These are phyloP conservation scores for Entrophospora sp. DNA, from an alignment of 192 early-diverging fungal genomes.

Conservation along the genomic window DNA sequence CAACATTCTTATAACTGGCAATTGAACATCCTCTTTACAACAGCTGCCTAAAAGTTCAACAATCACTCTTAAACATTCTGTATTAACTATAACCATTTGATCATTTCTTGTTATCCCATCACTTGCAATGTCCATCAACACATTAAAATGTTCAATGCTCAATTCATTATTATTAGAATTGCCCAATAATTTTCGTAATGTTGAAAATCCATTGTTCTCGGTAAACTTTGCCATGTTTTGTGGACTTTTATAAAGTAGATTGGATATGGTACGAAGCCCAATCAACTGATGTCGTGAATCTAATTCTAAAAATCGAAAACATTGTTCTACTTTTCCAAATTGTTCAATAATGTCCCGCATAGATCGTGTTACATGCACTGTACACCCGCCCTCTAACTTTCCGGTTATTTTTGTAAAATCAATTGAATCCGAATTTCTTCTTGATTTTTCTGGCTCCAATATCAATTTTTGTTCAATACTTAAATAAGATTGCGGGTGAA, in stretches of 20 bases:
- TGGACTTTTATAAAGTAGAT: slow-evolving; percentile 32
- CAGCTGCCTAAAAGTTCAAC: slow-evolving; percentile 22
- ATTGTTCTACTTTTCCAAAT: slow-evolving; percentile 26
- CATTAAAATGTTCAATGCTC: slow-evolving; percentile 28
- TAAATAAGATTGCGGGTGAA: not conserved
- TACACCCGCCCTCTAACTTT: slow-evolving; percentile 26
- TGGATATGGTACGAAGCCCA: slow-evolving; percentile 32
- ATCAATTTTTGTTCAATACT: not conserved
- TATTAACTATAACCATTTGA: slow-evolving; percentile 29
- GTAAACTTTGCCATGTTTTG: slow-evolving; percentile 32
- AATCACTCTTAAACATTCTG: slow-evolving; percentile 26
- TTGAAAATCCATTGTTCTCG: slow-evolving; percentile 28
- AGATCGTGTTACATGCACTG: slow-evolving; percentile 28
- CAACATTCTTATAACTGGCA: slow-evolving; percentile 29
- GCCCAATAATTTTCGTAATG: slow-evolving; percentile 22
- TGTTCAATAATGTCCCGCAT: slow-evolving; percentile 30
- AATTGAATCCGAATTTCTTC: not conserved
- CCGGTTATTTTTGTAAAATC: slow-evolving; percentile 16
- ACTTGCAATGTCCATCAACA: slow-evolving; percentile 31
- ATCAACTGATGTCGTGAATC: slow-evolving; percentile 29
- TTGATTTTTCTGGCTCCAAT: not conserved
- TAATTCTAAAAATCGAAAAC: slow-evolving; percentile 32
- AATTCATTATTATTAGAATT: slow-evolving; percentile 24
- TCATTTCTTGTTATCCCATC: slow-evolving; percentile 34
- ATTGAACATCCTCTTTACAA: slow-evolving; percentile 27